Conservation (phyloP, 805 yeast genomes). For the Metahyphopichia silvanorum region DNA sequence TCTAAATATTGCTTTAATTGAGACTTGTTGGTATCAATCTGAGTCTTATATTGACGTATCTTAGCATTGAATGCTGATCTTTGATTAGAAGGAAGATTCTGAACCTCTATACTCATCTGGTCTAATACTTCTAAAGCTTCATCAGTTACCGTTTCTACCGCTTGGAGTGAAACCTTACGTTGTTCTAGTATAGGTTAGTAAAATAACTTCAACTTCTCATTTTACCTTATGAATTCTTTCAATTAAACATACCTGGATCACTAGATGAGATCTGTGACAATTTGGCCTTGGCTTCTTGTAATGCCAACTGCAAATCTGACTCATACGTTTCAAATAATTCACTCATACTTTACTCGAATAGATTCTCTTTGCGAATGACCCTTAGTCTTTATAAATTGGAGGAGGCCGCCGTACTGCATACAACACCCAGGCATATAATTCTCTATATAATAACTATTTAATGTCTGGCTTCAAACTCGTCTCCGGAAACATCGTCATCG, state of each 20-base stretch:
- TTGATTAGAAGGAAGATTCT: slow-evolving; percentile 71
- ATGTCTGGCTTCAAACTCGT: slow-evolving; percentile 54
- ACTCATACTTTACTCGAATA: slow-evolving; percentile 24
- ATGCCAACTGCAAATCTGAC: slow-evolving; percentile 66
- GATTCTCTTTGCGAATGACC: no score
- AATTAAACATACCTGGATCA: slow-evolving; percentile 29
- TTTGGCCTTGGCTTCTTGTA: slow-evolving; percentile 66
- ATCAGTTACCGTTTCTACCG: slow-evolving; percentile 67
- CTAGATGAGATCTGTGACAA: slow-evolving; percentile 51
- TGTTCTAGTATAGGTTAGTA: slow-evolving; percentile 37
- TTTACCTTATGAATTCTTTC: background rate
- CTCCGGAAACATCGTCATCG: slow-evolving; percentile 42
- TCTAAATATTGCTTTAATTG: slow-evolving; percentile 58
- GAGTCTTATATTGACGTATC: slow-evolving; percentile 65
- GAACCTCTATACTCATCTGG: slow-evolving; percentile 84
- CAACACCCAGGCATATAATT: no score
- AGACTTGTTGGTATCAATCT: slow-evolving; percentile 54
- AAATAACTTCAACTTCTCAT: background rate
- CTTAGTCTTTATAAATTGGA: no score
- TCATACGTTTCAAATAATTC: slow-evolving; percentile 65
- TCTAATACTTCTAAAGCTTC: slow-evolving; percentile 79
- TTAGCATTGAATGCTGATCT: slow-evolving; percentile 73
- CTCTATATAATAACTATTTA: no score
- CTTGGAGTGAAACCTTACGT: slow-evolving; percentile 53
- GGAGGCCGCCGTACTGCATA: no score